These are phyloP conservation scores for Kuraishia borneana DNA, from an alignment of 805 yeast genomes.

Conservation along the genomic window DNA sequence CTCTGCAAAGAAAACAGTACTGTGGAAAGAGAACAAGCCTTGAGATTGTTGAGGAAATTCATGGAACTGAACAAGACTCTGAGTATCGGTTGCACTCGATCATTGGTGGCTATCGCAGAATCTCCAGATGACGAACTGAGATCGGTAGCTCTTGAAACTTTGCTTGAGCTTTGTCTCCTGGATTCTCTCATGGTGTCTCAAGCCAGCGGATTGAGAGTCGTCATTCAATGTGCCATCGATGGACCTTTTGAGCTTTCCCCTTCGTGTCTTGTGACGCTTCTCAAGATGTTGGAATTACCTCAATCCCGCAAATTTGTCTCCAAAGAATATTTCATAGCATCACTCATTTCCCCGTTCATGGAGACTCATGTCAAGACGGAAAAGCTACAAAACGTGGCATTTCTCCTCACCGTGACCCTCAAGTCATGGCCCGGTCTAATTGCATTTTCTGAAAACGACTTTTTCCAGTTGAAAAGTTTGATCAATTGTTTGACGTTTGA, in stretches of 20 bases:
- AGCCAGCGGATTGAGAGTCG: conserved; percentile 31
- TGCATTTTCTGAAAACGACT: conserved; percentile 46
- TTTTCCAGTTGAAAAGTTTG: conserved; percentile 43
- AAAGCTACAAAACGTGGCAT: conserved; percentile 48
- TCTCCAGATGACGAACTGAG: conserved; percentile 39
- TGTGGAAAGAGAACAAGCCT: conserved; percentile 66
- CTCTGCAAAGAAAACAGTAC: conserved; percentile 41
- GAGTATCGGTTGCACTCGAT: conserved; percentile 53
- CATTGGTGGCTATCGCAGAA: conserved; percentile 55
- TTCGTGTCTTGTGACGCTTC: conserved; percentile 32
- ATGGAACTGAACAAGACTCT: conserved; percentile 38
- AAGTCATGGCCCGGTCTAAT: conserved; percentile 72
- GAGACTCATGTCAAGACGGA: conserved; percentile 43
- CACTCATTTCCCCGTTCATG: conserved; percentile 60
- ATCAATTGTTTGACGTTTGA: conserved; percentile 51
- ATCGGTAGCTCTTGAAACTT: conserved; percentile 37
- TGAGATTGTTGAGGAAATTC: conserved; percentile 57
- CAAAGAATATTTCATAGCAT: conserved; percentile 51
- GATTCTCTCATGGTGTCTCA: conserved; percentile 22
- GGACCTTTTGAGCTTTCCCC: conserved; percentile 38
- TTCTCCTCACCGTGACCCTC: conserved; percentile 46
- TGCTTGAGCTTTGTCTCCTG: conserved; percentile 37
- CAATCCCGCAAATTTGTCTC: conserved; percentile 40
- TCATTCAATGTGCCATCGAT: conserved; percentile 38
- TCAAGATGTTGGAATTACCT: conserved; percentile 48